A percentile compares a stretch with the other conserved stretches of the same genome.
These are phyloP conservation scores for Coniophora puteana DNA, from an alignment of 1,284 basidiomycete genomes.

Conservation along the genomic window DNA sequence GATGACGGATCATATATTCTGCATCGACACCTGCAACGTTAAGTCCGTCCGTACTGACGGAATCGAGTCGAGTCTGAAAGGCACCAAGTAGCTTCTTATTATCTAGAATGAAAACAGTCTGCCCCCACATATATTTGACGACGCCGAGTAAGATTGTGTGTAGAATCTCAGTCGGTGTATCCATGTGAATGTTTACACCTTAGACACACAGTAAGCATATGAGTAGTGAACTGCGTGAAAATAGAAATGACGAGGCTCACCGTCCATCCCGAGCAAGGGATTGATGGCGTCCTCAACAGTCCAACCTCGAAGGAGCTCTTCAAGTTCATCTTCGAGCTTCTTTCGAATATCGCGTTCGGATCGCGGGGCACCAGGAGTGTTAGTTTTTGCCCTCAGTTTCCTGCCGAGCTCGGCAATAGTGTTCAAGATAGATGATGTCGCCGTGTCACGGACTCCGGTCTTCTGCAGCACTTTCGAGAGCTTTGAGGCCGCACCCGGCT, in stretches of 20 bases:
- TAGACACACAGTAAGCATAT: not conserved
- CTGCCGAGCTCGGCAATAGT: not conserved
- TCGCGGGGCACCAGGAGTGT: not conserved
- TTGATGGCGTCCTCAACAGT: constrained; percentile 11
- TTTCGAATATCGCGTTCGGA: not conserved
- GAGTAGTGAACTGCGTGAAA: too few species aligned
- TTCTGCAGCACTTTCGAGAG: not conserved
- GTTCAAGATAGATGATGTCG: not conserved
- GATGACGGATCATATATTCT: constrained; percentile 20
- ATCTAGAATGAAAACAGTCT: constrained; percentile 18
- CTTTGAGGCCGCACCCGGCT: not conserved
- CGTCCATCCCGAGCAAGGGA: constrained; percentile 9
- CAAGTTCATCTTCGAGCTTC: not conserved
- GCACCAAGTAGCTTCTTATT: constrained; percentile 12
- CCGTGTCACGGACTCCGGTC: not conserved
- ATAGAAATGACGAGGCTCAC: not conserved
- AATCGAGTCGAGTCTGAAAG: constrained; percentile 20
- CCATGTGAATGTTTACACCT: constrained; percentile 9
- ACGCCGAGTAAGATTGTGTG: constrained; percentile 28
- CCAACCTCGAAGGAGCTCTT: not conserved
- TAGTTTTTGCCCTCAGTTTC: not conserved
- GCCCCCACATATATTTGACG: constrained; percentile 30
- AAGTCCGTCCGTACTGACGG: constrained; percentile 12
- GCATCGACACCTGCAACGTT: constrained; percentile 3
- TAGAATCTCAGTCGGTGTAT: constrained; percentile 27